A percentile compares a stretch with the other conserved stretches of the same genome.
Conservation (phyloP, 2,329 filamentous ascomycete genomes). For the Calycina marina region DNA sequence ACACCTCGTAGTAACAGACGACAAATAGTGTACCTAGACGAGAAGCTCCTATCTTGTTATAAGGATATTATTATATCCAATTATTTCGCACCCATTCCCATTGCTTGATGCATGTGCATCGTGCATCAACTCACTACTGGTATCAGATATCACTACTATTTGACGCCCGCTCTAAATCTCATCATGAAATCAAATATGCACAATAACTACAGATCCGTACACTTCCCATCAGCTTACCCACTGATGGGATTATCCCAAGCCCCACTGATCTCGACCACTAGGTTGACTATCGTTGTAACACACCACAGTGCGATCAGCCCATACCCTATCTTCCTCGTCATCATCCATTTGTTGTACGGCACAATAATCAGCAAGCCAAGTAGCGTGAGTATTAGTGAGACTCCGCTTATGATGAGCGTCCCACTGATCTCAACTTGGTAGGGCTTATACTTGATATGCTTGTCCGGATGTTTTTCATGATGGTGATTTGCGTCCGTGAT, state of each 20-base stretch:
- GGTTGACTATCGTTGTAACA: constrained; percentile 66
- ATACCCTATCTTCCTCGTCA: constrained; percentile 72
- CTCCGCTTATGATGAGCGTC: constrained; percentile 70
- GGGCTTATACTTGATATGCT: constrained; percentile 51
- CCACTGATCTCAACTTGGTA: constrained; percentile 76
- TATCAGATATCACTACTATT: too few species aligned
- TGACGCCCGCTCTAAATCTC: too few species aligned
- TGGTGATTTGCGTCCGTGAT: constrained; percentile 51
- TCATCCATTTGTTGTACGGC: constrained; percentile 72
- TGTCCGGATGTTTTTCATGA: constrained; percentile 52
- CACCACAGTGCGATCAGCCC: constrained; percentile 68
- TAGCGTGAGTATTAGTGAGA: constrained; percentile 71
- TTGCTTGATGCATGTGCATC: too few species aligned
- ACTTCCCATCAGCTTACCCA: too few species aligned
- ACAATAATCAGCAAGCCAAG: constrained; percentile 66
- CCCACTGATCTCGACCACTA: constrained; percentile 61
- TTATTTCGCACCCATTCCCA: too few species aligned
- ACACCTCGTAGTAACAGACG: too few species aligned
- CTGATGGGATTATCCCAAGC: constrained; percentile 15
- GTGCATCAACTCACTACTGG: too few species aligned
- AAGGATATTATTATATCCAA: too few species aligned
- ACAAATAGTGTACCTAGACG: too few species aligned
- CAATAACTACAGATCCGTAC: too few species aligned
- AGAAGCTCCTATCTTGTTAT: too few species aligned
- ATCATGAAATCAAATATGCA: too few species aligned